A percentile compares a stretch with the other conserved stretches of the same genome.
Conservation (phyloP, 2,329 filamentous ascomycete genomes). For the Penicillium capsulatum region DNA sequence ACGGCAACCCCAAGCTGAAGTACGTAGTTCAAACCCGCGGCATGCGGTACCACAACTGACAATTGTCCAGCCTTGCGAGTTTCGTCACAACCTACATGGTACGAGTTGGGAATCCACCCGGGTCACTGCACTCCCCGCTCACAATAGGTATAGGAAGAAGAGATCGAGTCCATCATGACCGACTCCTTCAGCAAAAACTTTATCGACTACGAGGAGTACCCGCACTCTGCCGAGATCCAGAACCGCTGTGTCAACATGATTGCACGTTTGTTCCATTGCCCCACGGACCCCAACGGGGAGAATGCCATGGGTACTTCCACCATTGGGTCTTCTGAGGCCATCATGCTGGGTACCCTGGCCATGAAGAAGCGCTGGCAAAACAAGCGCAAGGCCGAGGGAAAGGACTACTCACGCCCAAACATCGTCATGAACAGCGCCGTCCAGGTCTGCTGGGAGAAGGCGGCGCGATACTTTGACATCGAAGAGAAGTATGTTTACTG, state of each 20-base stretch:
- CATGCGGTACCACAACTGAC: constrained; percentile 4
- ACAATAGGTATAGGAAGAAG: constrained; percentile 65
- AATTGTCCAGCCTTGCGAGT: constrained; percentile 64
- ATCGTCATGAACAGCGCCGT: constrained; percentile 95
- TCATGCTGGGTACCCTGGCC: constrained; percentile 58
- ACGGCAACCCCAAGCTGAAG: constrained; percentile 81
- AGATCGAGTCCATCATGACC: constrained; percentile 92
- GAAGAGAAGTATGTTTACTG: constrained; percentile 77
- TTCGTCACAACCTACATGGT: constrained; percentile 98
- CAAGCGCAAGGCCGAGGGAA: constrained; percentile 74
- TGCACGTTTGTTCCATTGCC: constrained; percentile 80
- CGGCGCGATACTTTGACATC: constrained; percentile 82
- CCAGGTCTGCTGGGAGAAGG: constrained; percentile 97
- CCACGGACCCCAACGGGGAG: constrained; percentile 50
- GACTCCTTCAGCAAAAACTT: constrained; percentile 95
- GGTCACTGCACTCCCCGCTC: neutral
- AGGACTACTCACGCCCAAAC: constrained; percentile 76
- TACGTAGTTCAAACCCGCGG: constrained; percentile 16
- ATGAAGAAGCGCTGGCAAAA: constrained; percentile 97
- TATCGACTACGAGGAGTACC: constrained; percentile 83
- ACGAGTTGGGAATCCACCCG: constrained; percentile 22
- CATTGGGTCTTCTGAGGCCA: constrained; percentile 76
- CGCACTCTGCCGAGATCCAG: constrained; percentile 77
- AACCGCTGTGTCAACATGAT: constrained; percentile 93
- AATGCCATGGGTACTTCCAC: constrained; percentile 81